Base-by-base conservation (phyloP, 768 basidiomycete species). In the Hebeloma cylindrosporum region DNA sequence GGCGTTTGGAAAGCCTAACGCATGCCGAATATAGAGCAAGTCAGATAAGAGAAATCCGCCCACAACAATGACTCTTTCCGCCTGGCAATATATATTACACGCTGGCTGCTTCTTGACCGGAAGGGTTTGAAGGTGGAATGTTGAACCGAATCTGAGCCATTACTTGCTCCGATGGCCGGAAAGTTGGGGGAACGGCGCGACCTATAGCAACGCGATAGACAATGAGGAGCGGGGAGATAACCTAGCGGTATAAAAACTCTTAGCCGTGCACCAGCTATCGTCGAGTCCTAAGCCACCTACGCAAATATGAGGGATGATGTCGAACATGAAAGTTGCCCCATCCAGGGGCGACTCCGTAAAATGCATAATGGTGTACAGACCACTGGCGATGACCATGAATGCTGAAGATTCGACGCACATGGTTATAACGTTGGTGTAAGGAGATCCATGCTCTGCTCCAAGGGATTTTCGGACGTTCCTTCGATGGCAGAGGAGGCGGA, bases 401-500 rank as follows among this genome's bases (percentile, higher is more conserved):
- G 40, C 46, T 32, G 46, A 52, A 21, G 51, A 52, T 25, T 52
- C 51, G 25, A 52, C 47, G 14, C 51, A 52, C 17, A 52, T 45
- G 7, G 43, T 34, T 11, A 48, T 20, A 14, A 29, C 43, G 11
- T 38, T 29, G 16, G 11, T 40, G 38, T 48, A 52, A 11, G 47
- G 37, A 4, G 44, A 26, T n/a, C 17, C 34, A 14, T 27, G 33
- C 5, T 16, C 33, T n/a, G 17, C 34, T 17, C 51, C 51, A 4
- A 48, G 27, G 25, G 14, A 23, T 16, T 41, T 36, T 7, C 37
- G 4, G 11, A 48, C 21, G 7, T 23, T 7, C 17, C 43, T 16
- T n/a, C 43, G 33, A 16, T 52, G 43, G 10, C 38, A 34, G 2
- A 52, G 21, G 3, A 52, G 21, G 13, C 47, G 51, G 2, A 30